phyloP scores from a whole-genome alignment of 2,329 filamentous ascomycete species.

The Torrubiellomyces zombiae region DNA sequence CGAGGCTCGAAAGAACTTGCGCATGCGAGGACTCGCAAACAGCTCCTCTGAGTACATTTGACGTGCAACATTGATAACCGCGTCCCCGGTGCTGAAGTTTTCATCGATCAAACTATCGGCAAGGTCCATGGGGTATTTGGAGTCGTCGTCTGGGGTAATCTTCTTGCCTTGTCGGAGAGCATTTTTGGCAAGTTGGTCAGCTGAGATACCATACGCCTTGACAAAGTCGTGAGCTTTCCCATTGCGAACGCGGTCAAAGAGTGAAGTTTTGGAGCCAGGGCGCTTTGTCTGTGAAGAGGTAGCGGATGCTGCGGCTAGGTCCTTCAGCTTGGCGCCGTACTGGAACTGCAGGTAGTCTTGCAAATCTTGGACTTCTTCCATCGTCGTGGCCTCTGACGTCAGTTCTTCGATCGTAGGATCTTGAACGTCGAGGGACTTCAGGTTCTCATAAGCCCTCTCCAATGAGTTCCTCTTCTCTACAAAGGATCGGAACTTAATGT shows the following conservation, averaged over 20 bases:
- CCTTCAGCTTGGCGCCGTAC: constrained; percentile 70
- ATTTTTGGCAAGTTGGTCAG: constrained; percentile 79
- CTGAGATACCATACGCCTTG: constrained; percentile 74
- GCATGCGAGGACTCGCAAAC: constrained; percentile 71
- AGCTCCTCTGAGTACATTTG: constrained; percentile 86
- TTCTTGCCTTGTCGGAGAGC: constrained; percentile 63
- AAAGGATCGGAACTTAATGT: constrained; percentile 86
- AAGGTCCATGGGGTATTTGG: constrained; percentile 65
- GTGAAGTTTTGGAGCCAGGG: constrained; percentile 63
- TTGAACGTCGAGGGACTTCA: constrained; percentile 46
- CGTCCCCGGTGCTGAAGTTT: constrained; percentile 58
- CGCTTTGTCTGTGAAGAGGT: constrained; percentile 55
- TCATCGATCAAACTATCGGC: constrained; percentile 62
- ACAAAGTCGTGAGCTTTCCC: constrained; percentile 70
- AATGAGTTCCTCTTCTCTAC: constrained; percentile 83
- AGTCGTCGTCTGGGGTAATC: constrained; percentile 70
- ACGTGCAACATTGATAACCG: constrained; percentile 64
- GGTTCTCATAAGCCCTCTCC: constrained; percentile 58
- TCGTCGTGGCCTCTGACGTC: constrained; percentile 61
- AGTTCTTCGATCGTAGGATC: constrained; percentile 71
- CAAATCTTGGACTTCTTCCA: constrained; percentile 91
- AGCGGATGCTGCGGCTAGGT: constrained; percentile 49
- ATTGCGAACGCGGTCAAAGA: constrained; percentile 72
- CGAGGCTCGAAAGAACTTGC: constrained; percentile 66
- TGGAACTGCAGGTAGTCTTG: constrained; percentile 96